Percentiles rank a stretch among this genome's conserved stretches.
Conservation (phyloP, 306 rosid genomes). For the Glycyrrhiza uralensis region DNA sequence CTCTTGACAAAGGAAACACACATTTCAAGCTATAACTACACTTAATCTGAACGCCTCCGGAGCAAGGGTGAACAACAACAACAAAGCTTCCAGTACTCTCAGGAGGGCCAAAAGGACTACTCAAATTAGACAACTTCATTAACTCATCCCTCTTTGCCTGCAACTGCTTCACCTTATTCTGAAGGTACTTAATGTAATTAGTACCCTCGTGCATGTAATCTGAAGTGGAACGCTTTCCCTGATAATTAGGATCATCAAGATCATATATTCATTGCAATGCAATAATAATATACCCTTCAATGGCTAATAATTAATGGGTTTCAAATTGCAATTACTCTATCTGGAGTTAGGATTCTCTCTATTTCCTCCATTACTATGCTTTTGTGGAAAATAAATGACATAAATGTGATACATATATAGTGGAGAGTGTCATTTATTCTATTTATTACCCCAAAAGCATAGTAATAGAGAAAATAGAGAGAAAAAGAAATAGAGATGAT, state of each 20-base stretch:
- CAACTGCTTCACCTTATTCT: slow-evolving; percentile 37
- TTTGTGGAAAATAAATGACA: too few relatives aligned
- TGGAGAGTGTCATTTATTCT: too few relatives aligned
- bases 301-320: background rate
- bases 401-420: too few relatives aligned
- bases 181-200: slow-evolving; percentile 44
- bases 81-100: slow-evolving; percentile 12
- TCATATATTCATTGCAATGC: background rate
- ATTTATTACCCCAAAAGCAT: too few relatives aligned
- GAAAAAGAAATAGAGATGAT: too few relatives aligned
- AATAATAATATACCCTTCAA: background rate
- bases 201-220: slow-evolving; percentile 59
- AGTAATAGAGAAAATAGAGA: too few relatives aligned
- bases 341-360: too few relatives aligned
- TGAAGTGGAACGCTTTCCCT: slow-evolving; percentile 65
- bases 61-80: slow-evolving; percentile 34
- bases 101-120: slow-evolving; percentile 25
- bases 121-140: background rate
- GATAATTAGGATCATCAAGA: background rate
- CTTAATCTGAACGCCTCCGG: slow-evolving; percentile 40
- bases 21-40: slow-evolving; percentile 30
- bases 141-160: slow-evolving; percentile 36
- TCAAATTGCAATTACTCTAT: background rate
- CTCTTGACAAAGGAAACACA: slow-evolving; percentile 29
- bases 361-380: too few relatives aligned